phyloP scores from a whole-genome alignment of 1,284 basidiomycete species.

The Vanrija sp. region DNA sequence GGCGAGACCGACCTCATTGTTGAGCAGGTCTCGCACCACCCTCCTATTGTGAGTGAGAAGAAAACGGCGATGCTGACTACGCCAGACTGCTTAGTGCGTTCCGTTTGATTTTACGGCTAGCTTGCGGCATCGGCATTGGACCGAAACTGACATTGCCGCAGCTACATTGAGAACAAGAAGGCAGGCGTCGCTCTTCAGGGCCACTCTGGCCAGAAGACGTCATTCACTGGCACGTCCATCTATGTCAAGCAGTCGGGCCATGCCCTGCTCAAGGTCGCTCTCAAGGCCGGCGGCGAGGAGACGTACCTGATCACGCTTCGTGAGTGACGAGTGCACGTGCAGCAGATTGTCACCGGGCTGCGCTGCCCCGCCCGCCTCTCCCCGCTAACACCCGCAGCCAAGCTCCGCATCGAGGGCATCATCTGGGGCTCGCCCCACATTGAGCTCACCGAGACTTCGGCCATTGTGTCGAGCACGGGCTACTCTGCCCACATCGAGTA shows the following conservation, averaged over 20 bases:
- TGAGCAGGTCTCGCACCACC: constrained; percentile 97
- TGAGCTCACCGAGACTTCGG: constrained; percentile 77
- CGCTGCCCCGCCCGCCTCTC: constrained; percentile 7
- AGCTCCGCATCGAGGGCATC: constrained; percentile 59
- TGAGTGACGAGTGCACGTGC: constrained; percentile 25
- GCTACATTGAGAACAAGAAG: constrained; percentile 72
- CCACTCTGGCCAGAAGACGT: constrained; percentile 93
- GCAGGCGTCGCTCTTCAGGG: constrained; percentile 79
- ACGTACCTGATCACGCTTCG: constrained; percentile 88
- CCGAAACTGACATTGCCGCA: constrained; percentile 52
- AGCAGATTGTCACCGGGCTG: no score
- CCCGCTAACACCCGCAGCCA: constrained; percentile 48
- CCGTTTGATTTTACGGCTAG: neutral
- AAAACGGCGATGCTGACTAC: neutral
- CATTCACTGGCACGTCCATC: constrained; percentile 65
- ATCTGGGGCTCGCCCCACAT: constrained; percentile 57
- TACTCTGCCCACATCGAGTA: constrained; percentile 74
- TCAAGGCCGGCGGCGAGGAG: constrained; percentile 57
- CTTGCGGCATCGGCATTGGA: neutral
- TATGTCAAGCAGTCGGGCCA: constrained; percentile 96
- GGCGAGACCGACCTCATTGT: constrained; percentile 82
- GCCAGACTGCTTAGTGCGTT: constrained; percentile 49
- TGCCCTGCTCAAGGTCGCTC: constrained; percentile 70
- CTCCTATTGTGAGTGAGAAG: constrained; percentile 59
- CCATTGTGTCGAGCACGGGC: constrained; percentile 77